These are phyloP conservation scores for Nakazawaea wickerhamii DNA, from an alignment of 805 yeast species.

Conservation along the genomic window DNA sequence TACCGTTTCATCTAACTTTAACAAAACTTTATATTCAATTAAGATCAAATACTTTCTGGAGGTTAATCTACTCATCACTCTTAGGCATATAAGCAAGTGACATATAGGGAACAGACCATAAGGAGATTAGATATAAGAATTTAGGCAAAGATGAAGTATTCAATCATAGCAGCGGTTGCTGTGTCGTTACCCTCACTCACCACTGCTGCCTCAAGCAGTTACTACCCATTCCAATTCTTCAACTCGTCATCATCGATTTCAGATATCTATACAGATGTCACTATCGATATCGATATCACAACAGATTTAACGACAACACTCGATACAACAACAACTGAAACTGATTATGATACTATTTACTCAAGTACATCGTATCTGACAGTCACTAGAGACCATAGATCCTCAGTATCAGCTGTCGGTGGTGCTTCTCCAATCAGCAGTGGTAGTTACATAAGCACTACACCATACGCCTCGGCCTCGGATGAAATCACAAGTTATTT, in stretches of 20 bases:
- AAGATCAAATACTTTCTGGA: too few species aligned
- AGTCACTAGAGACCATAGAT: constrained; percentile 9
- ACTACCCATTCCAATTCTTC: constrained; percentile 1
- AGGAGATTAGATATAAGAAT: background rate
- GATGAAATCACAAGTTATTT: constrained; percentile 8
- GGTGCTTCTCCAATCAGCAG: background rate
- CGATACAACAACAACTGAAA: constrained; percentile 10
- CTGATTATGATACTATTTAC: constrained; percentile 9
- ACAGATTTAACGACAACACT: constrained; percentile 7
- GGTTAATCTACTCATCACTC: too few species aligned
- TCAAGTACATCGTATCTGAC: constrained; percentile 10
- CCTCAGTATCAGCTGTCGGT: background rate
- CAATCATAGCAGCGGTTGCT: constrained; percentile 7
- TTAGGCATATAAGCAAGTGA: too few species aligned
- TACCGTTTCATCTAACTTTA: too few species aligned
- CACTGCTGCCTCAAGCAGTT: background rate
- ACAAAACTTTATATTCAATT: background rate
- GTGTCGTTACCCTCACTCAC: constrained; percentile 5
- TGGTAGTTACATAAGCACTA: background rate
- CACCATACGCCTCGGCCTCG: background rate
- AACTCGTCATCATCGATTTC: constrained; percentile 1
- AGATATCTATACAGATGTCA: constrained; percentile 7
- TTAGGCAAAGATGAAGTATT: background rate
- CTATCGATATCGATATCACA: constrained; percentile 2
- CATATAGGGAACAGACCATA: background rate